A percentile compares a stretch with the other conserved stretches of the same genome.
These are phyloP conservation scores for Colletotrichum cuscutae DNA, from an alignment of 2,329 filamentous ascomycete species.

Conservation along the genomic window DNA sequence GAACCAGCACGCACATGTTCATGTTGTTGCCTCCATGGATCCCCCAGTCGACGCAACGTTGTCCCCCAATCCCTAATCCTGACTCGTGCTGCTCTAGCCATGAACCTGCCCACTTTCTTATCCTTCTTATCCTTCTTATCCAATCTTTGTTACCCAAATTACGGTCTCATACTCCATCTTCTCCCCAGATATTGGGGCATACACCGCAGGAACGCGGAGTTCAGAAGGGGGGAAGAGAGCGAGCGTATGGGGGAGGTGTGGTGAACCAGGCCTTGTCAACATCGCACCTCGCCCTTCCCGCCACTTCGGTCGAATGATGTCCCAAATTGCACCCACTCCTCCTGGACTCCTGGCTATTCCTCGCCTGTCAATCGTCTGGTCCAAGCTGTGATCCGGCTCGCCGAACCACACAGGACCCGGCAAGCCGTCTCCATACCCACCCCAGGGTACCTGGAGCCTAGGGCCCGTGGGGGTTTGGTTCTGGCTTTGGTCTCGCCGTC, in stretches of 20 bases:
- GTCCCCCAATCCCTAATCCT: neutral
- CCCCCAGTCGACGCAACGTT: conserved; percentile 8
- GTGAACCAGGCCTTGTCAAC: neutral
- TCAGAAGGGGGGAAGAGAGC: neutral
- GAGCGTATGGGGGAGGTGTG: neutral
- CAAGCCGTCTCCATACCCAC: neutral
- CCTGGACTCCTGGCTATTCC: neutral
- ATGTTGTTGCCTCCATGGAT: neutral
- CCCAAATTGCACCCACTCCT: conserved; percentile 12
- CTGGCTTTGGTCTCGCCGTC: conserved; percentile 10
- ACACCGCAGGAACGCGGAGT: neutral
- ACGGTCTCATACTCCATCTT: neutral
- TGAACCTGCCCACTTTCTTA: neutral
- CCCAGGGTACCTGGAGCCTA: neutral
- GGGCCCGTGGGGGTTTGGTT: neutral
- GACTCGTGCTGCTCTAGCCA: conserved; percentile 28
- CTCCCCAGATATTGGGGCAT: neutral
- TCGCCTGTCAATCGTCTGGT: neutral
- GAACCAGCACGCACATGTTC: neutral
- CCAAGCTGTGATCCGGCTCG: neutral
- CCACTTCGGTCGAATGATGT: conserved; percentile 26
- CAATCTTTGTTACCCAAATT: neutral
- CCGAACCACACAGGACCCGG: neutral
- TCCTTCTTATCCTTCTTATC: neutral
- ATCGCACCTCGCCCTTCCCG: conserved; percentile 5